These are phyloP conservation scores for Fusarium bulbicola DNA, from an alignment of 2,329 filamentous ascomycete genomes.

Conservation along the genomic window DNA sequence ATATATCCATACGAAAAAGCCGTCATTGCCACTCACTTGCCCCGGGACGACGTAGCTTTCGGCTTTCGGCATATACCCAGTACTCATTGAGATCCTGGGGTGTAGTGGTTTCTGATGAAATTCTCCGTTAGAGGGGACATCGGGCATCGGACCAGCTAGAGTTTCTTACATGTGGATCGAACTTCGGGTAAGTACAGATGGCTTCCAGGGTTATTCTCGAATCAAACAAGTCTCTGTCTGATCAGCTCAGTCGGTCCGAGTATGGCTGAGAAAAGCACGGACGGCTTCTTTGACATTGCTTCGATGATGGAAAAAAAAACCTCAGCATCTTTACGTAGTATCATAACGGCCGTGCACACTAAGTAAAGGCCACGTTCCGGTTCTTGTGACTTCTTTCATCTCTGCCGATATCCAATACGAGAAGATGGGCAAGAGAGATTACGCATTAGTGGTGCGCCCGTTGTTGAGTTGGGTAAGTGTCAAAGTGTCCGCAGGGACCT, in stretches of 20 bases:
- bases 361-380: neutral
- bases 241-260: fast-evolving
- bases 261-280: neutral
- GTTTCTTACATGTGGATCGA: neutral
- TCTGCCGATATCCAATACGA: neutral
- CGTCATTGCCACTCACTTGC: neutral
- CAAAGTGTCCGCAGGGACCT: too few species aligned
- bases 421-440: neutral
- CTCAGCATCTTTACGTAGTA: neutral
- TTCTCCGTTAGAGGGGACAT: neutral
- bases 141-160: neutral
- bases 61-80: neutral
- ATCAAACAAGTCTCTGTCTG: neutral
- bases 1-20: neutral
- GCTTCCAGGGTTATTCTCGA: neutral
- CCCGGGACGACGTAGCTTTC: neutral
- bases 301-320: neutral
- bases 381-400: neutral
- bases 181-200: neutral
- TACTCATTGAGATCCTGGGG: neutral
- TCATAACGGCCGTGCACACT: neutral
- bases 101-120: neutral
- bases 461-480: neutral
- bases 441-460: neutral
- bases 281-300: neutral